Evolutionary conservation across 331 rosid genomes (phyloP).

Genomic region (Ulmus americana): DNA sequence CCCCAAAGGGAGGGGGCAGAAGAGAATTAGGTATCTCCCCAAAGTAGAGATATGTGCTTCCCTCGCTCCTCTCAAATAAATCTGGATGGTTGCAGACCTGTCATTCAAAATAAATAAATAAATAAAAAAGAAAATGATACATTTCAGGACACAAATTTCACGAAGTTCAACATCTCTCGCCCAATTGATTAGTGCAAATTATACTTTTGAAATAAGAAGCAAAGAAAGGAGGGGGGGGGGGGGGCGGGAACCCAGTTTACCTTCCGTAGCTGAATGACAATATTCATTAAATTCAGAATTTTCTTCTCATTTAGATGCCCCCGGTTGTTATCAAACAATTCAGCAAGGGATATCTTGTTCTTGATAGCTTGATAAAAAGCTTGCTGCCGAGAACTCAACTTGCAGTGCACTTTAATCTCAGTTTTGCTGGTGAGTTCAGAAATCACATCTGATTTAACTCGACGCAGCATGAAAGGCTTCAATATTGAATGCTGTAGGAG

Average conservation of each 20-base stretch:
- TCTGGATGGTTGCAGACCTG: conserved; percentile 99
- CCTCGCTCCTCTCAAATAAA: conserved; percentile 93
- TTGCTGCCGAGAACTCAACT: conserved; percentile 95
- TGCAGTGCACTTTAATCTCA: conserved; percentile 93
- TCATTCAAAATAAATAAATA: conserved; percentile 6
- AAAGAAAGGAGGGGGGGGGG: not conserved
- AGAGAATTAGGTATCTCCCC: conserved; percentile 78
- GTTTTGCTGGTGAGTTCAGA: conserved; percentile 88
- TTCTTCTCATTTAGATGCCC: conserved; percentile 70
- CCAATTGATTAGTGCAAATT: not conserved
- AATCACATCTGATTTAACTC: conserved; percentile 86
- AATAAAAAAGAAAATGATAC: conserved; percentile 1
- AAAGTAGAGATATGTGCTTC: conserved; percentile 75
- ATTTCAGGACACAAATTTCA: not conserved
- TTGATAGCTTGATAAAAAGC: conserved; percentile 96
- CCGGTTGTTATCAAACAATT: conserved; percentile 74
- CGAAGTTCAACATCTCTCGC: not conserved
- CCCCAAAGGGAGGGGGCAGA: conserved; percentile 92
- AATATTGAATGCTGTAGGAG: conserved; percentile 78
- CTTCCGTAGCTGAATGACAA: conserved; percentile 93
- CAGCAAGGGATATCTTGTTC: conserved; percentile 95
- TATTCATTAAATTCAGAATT: conserved; percentile 83
- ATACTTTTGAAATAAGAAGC: not conserved
- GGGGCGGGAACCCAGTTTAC: conserved; percentile 29
- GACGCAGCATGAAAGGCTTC: conserved; percentile 97